Conservation (phyloP, 129 eudicot species). For the Solidago caesia region DNA sequence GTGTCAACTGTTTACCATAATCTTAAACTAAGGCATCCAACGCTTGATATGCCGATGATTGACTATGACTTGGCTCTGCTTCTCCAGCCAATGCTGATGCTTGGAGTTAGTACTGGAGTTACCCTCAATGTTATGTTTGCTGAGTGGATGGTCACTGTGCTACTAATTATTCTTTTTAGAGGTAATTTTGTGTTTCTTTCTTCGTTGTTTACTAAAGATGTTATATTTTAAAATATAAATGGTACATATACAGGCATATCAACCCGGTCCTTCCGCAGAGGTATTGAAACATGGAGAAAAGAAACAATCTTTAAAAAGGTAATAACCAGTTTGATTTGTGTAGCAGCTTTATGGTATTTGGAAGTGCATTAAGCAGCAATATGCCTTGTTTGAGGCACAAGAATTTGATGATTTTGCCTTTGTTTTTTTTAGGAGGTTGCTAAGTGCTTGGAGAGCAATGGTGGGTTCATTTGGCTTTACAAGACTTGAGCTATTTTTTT, state of each 20-base stretch:
- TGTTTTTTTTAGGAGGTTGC: conserved; percentile 63
- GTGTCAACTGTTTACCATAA: conserved; percentile 81
- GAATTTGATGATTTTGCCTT: neutral
- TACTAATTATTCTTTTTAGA: conserved; percentile 74
- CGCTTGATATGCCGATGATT: conserved; percentile 89
- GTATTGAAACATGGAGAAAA: conserved; percentile 93
- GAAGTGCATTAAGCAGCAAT: neutral
- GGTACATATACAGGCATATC: conserved; percentile 64
- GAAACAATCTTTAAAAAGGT: conserved; percentile 90
- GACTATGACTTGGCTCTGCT: conserved; percentile 93
- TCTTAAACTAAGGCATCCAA: conserved; percentile 88
- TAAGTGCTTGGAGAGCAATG: conserved; percentile 50
- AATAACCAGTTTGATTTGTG: neutral
- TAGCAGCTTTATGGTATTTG: neutral
- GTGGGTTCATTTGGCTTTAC: conserved; percentile 36
- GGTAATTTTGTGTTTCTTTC: conserved; percentile 45
- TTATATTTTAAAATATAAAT: neutral
- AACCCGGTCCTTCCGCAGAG: conserved; percentile 72
- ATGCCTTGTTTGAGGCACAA: neutral
- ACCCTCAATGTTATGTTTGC: conserved; percentile 88
- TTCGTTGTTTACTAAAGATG: neutral
- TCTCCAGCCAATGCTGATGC: conserved; percentile 94
- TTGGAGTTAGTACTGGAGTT: conserved; percentile 92
- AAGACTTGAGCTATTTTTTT: neutral
- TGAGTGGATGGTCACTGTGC: conserved; percentile 98